phyloP scores from a whole-genome alignment of 2,329 filamentous ascomycete genomes.

The Polytolypa hystricis region DNA sequence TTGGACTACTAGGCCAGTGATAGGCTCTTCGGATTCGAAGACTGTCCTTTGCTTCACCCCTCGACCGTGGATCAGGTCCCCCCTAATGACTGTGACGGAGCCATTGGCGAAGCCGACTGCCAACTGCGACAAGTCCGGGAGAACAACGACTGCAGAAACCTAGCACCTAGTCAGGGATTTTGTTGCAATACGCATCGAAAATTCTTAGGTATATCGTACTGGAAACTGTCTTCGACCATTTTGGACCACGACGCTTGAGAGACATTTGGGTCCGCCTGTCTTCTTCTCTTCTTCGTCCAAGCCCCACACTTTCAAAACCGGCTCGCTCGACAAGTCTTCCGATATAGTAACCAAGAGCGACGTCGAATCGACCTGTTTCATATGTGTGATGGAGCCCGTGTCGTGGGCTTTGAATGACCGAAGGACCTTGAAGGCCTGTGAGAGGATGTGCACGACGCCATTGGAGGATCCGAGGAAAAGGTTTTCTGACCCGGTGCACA shows the following conservation, averaged over 20 bases:
- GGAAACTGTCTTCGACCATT: constrained; percentile 90
- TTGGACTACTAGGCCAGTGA: constrained; percentile 78
- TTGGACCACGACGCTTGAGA: constrained; percentile 74
- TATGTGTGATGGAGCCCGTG: constrained; percentile 64
- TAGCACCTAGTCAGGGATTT: constrained; percentile 7
- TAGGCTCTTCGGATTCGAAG: constrained; percentile 91
- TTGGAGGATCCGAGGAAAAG: constrained; percentile 80
- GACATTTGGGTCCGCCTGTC: constrained; percentile 75
- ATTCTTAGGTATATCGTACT: constrained; percentile 36
- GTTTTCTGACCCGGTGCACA: constrained; percentile 78
- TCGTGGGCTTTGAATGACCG: constrained; percentile 83
- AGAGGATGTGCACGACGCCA: constrained; percentile 79
- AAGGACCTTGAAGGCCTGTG: constrained; percentile 74
- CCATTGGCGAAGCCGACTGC: constrained; percentile 95
- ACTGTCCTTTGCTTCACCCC: constrained; percentile 90
- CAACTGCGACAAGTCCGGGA: constrained; percentile 81
- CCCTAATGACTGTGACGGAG: constrained; percentile 81
- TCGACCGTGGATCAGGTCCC: constrained; percentile 88
- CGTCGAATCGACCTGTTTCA: constrained; percentile 83
- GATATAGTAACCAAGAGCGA: constrained; percentile 67
- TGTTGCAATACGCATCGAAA: not conserved
- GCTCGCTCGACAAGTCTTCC: constrained; percentile 81
- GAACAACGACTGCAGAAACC: constrained; percentile 74
- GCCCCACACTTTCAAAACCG: constrained; percentile 93
- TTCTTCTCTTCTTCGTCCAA: constrained; percentile 91